Conservation (phyloP, 2,329 filamentous ascomycete species). For the Dendryphion nanum region DNA sequence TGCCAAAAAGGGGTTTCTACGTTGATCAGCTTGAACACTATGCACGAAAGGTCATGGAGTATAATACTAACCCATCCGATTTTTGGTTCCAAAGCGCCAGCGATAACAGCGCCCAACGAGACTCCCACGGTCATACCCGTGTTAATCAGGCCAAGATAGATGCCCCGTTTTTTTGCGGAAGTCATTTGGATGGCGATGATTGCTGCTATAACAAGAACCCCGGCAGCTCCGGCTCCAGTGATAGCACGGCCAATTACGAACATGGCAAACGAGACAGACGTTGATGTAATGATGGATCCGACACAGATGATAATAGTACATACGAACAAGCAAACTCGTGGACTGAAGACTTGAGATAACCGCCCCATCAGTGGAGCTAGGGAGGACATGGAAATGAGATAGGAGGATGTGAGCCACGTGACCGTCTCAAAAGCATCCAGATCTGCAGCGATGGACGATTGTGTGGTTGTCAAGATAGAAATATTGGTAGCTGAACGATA, state of each 20-base stretch:
- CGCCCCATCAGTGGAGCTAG: slow-evolving; percentile 70
- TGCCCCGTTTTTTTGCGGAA: slow-evolving; percentile 63
- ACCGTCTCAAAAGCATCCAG: slow-evolving; percentile 70
- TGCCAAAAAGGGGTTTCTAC: slow-evolving; percentile 71
- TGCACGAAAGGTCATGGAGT: no score
- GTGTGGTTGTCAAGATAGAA: slow-evolving; percentile 77
- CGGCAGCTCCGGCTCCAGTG: slow-evolving; percentile 67
- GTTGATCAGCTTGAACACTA: no score
- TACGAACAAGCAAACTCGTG: slow-evolving; percentile 62
- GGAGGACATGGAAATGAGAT: slow-evolving; percentile 56
- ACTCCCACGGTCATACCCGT: slow-evolving; percentile 70
- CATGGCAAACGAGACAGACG: slow-evolving; percentile 55
- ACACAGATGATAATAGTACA: slow-evolving; percentile 59
- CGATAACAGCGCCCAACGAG: slow-evolving; percentile 68
- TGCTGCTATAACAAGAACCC: slow-evolving; percentile 69
- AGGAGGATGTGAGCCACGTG: slow-evolving; percentile 80
- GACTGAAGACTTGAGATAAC: slow-evolving; percentile 71
- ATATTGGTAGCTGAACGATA: slow-evolving; percentile 61
- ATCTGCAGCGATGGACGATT: slow-evolving; percentile 73
- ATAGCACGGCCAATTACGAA: slow-evolving; percentile 71
- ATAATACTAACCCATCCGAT: slow-evolving; percentile 69
- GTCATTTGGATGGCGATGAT: slow-evolving; percentile 76
- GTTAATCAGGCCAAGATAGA: slow-evolving; percentile 74
- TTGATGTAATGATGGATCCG: slow-evolving; percentile 65
- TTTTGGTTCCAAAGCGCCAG: slow-evolving; percentile 60